Conservation (phyloP, 768 basidiomycete species). For the Botryobasidium botryosum region DNA sequence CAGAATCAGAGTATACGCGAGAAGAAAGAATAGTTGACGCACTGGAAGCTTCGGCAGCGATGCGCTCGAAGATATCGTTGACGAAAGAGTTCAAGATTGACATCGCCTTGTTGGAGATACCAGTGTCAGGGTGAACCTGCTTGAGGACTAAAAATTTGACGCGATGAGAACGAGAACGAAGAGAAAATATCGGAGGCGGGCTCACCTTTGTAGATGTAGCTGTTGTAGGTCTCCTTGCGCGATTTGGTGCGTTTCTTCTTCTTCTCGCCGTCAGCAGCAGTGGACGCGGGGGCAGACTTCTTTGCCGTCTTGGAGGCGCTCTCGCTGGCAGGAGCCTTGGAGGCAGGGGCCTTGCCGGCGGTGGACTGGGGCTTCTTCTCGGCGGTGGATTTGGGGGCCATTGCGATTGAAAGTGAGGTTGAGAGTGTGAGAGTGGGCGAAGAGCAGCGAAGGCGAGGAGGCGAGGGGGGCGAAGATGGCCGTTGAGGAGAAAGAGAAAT, state of each 20-base stretch:
- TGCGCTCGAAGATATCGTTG: conserved; percentile 87
- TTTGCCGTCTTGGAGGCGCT: conserved; percentile 41
- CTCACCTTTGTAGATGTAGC: conserved; percentile 87
- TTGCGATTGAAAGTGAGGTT: conserved; percentile 3
- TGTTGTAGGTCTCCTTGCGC: conserved; percentile 84
- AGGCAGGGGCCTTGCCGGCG: conserved; percentile 32
- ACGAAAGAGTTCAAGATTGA: conserved; percentile 84
- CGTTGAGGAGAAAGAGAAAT: too few relatives aligned
- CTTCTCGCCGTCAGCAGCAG: conserved; percentile 40
- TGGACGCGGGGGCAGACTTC: conserved; percentile 42
- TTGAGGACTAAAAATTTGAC: conserved; percentile 49
- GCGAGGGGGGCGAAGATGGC: too few relatives aligned
- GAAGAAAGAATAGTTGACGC: conserved; percentile 17
- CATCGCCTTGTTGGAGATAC: conserved; percentile 97
- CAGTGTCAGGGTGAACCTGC: conserved; percentile 96
- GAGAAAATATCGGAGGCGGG: conserved; percentile 6
- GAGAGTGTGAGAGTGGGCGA: neutral
- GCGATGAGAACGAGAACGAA: neutral
- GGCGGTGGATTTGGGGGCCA: conserved; percentile 46
- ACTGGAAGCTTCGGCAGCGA: conserved; percentile 83
- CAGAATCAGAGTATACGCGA: neutral
- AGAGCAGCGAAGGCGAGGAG: too few relatives aligned
- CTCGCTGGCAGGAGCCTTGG: conserved; percentile 22
- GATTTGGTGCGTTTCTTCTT: conserved; percentile 83
- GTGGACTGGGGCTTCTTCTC: conserved; percentile 42